Base-by-base conservation (phyloP, 106 monocot genomes). In the Acorus gramineus region DNA sequence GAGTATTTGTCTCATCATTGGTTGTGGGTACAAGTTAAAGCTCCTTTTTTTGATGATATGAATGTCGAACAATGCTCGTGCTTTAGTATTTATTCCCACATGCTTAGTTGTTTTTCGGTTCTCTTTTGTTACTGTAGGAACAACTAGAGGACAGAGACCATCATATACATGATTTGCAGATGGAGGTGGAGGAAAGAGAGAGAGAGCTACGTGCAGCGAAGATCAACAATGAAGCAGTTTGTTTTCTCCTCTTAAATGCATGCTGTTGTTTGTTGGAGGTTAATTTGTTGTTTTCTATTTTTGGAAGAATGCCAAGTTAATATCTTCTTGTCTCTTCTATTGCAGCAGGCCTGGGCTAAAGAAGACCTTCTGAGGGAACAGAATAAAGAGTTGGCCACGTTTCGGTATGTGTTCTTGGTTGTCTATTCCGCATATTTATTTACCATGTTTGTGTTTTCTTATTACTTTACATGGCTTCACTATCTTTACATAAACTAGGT, bases 161-260 rank as follows among this genome's bases (percentile, higher is more conserved):
- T 52, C 71, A 76, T 14, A 79, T 91, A 46, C 71, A 59, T 75
- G 87, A 83, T 10, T 63, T 91, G 8, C 83, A 88, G 75, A 73
- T 76, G 73, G 77, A 96, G 44, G 62, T 96, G 54, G 82, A 87
- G 64, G 82, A 87, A 48, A 96, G 88, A 65, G 87, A 87, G 49
- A 85, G 78, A 60, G 96, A 96, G 76, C 50, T 96, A 44, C 75
- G 72, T 44, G 87, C 90, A 59, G 46, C 85, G 28, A 82, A 86
- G 69, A 82, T 90, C 63, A 86, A 96, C 71, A 85, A 67, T 81
- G 91, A 96, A 81, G 81, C 85, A 60, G 96, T 96, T 73, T 69
- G 85, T 82, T 75, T 47, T 56, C 3, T 60, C 3, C 4, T 63
- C 60, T 63, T 56, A 8, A 10, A 6, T 52, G 42, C 50, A 11